These are phyloP conservation scores for Carnegiea gigantea DNA, from an alignment of 179 eudicot genomes.

Conservation along the genomic window DNA sequence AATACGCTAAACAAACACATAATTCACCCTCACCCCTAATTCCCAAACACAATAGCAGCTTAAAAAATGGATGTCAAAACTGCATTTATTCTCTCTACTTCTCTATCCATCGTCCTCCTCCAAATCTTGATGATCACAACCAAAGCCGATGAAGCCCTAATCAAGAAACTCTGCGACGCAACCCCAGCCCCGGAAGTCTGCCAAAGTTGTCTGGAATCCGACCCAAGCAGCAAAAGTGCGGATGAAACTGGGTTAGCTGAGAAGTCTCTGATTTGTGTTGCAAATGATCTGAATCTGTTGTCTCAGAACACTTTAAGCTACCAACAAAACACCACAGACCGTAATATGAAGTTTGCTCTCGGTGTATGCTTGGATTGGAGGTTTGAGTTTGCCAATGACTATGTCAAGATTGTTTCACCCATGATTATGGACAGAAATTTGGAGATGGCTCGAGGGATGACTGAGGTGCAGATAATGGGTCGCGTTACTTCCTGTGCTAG, in stretches of 20 bases:
- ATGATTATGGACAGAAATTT: not conserved
- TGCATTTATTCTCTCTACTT: not conserved
- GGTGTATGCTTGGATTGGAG: not conserved
- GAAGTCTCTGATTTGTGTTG: no score
- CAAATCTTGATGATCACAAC: not conserved
- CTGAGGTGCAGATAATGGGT: not conserved
- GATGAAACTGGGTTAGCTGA: no score
- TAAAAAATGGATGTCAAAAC: constrained; percentile 7
- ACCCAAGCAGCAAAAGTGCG: no score
- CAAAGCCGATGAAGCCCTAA: not conserved
- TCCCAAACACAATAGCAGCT: not conserved
- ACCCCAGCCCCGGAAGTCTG: not conserved
- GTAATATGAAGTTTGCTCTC: not conserved
- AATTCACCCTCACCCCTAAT: not conserved
- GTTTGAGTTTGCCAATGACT: not conserved
- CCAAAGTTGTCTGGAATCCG: no score
- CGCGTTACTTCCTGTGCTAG: not conserved
- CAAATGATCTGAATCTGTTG: no score
- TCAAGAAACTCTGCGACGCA: not conserved
- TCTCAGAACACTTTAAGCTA: not conserved
- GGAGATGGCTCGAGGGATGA: not conserved
- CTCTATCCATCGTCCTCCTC: not conserved
- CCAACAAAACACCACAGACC: not conserved
- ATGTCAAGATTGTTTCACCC: not conserved
- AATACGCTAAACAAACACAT: not conserved